Evolutionary conservation across 345 rosid genomes (phyloP).

Genomic region (Aurinia saxatilis): DNA sequence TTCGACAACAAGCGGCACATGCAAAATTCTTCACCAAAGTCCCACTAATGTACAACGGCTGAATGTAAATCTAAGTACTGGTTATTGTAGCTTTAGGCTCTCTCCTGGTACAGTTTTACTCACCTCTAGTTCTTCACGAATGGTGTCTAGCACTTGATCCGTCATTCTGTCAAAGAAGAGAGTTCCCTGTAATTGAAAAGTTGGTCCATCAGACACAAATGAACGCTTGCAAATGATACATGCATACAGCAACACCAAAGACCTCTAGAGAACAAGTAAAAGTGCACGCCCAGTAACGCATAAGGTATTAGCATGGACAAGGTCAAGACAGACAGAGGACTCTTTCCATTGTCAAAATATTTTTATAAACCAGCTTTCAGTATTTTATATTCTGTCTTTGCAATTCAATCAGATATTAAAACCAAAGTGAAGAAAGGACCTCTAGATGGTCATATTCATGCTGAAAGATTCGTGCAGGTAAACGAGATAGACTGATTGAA

Average conservation of each 20-base stretch:
- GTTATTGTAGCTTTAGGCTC: not conserved
- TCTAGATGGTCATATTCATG: slow-evolving; percentile 93
- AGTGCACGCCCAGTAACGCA: not conserved
- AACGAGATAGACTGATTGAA: slow-evolving; percentile 59
- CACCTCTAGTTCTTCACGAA: slow-evolving; percentile 62
- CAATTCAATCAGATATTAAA: not conserved
- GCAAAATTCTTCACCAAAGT: not conserved
- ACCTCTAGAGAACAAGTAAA: slow-evolving; percentile 1
- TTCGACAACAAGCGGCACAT: not conserved
- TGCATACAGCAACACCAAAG: not conserved
- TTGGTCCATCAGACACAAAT: slow-evolving; percentile 1
- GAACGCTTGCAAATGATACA: not conserved
- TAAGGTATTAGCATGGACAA: not conserved
- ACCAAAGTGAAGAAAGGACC: slow-evolving; percentile 35
- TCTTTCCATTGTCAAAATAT: not conserved
- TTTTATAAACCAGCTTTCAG: not conserved
- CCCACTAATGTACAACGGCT: not conserved
- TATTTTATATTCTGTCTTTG: not conserved
- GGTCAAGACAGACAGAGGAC: not conserved
- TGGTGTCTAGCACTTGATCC: slow-evolving; percentile 66
- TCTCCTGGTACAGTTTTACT: slow-evolving; percentile 17
- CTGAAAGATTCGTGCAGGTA: slow-evolving; percentile 87
- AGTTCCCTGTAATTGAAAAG: slow-evolving; percentile 53
- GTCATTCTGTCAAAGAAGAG: slow-evolving; percentile 89
- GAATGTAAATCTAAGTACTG: not conserved